These are phyloP conservation scores for Microdochium paspali DNA, from an alignment of 2,329 filamentous ascomycete species.

Conservation along the genomic window DNA sequence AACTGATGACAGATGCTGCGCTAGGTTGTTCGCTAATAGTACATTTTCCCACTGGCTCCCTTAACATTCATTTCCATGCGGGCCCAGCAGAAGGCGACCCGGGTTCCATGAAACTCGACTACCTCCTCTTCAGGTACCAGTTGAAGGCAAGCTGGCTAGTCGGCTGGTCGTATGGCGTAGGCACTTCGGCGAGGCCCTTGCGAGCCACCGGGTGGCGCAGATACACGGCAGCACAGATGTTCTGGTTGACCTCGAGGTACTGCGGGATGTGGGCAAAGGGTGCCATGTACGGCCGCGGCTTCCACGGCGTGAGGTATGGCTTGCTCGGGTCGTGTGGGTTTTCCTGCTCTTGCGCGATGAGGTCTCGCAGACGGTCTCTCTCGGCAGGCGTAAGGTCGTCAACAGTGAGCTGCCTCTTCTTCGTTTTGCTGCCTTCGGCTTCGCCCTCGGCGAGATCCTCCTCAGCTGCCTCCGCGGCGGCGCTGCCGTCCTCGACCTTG, in stretches of 20 bases:
- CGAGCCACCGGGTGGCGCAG: slow-evolving; percentile 86
- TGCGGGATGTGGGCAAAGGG: slow-evolving; percentile 91
- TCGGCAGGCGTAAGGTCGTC: slow-evolving; percentile 41
- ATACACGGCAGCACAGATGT: slow-evolving; percentile 92
- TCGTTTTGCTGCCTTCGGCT: slow-evolving; percentile 1
- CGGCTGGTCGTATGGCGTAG: slow-evolving; percentile 65
- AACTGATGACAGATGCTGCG: too few species aligned
- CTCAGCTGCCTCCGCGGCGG: slow-evolving; percentile 12
- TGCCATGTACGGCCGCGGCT: slow-evolving; percentile 75
- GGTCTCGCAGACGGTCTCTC: slow-evolving; percentile 38
- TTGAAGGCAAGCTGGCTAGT: slow-evolving; percentile 79
- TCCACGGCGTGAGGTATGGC: slow-evolving; percentile 88
- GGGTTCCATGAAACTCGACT: too few species aligned
- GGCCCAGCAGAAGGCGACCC: too few species aligned
- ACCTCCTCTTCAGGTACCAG: slow-evolving; percentile 85
- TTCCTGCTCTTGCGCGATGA: slow-evolving; percentile 56
- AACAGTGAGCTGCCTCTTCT: slow-evolving; percentile 11
- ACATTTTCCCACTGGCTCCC: background rate
- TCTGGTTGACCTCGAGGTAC: slow-evolving; percentile 97
- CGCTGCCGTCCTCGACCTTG: slow-evolving; percentile 22
- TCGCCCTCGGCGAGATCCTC: slow-evolving; percentile 15
- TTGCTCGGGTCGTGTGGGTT: slow-evolving; percentile 71
- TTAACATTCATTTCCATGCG: too few species aligned
- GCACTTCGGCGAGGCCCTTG: slow-evolving; percentile 70
- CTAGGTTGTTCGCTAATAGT: background rate